A percentile compares a stretch with the other conserved stretches of the same genome.
These are phyloP conservation scores for Enterospora canceri DNA, from an alignment of 371 early-diverging fungal genomes.

Conservation along the genomic window DNA sequence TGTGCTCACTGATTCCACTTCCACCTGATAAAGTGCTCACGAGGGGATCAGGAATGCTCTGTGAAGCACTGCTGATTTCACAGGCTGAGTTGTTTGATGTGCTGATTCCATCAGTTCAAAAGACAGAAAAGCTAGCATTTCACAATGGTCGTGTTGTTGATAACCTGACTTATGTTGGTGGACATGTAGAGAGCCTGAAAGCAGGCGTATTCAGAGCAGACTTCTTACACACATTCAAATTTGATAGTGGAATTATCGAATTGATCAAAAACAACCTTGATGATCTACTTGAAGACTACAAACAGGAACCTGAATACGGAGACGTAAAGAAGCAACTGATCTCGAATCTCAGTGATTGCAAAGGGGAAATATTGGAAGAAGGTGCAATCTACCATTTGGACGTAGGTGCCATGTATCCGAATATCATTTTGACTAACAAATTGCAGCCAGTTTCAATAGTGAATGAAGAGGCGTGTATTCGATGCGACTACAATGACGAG, in stretches of 20 bases:
- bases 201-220: conserved; percentile 94
- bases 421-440: conserved; percentile 94
- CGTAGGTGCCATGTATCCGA: conserved; percentile 98
- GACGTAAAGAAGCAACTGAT: conserved; percentile 24
- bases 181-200: conserved; percentile 92
- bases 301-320: conserved; percentile 17
- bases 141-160: conserved; percentile 79
- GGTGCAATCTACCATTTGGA: conserved; percentile 84
- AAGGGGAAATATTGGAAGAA: conserved; percentile 1
- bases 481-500: conserved; percentile 78
- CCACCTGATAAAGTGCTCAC: conserved; percentile 84
- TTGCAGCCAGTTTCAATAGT: conserved; percentile 92
- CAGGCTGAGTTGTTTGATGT: conserved; percentile 68
- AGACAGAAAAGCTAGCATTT: conserved; percentile 63
- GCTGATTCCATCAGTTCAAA: conserved; percentile 89
- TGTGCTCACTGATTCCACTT: conserved; percentile 92
- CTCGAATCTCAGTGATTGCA: conserved; percentile 11
- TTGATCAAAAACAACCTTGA: conserved; percentile 76
- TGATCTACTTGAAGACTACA: conserved; percentile 26
- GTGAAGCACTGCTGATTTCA: conserved; percentile 85
- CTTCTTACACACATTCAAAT: conserved; percentile 69
- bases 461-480: conserved; percentile 72
- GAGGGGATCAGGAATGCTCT: conserved; percentile 90
- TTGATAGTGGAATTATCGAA: conserved; percentile 62
- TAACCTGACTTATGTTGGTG: conserved; percentile 91